Conservation (phyloP, 768 basidiomycete species). For the Serendipita sp. region DNA sequence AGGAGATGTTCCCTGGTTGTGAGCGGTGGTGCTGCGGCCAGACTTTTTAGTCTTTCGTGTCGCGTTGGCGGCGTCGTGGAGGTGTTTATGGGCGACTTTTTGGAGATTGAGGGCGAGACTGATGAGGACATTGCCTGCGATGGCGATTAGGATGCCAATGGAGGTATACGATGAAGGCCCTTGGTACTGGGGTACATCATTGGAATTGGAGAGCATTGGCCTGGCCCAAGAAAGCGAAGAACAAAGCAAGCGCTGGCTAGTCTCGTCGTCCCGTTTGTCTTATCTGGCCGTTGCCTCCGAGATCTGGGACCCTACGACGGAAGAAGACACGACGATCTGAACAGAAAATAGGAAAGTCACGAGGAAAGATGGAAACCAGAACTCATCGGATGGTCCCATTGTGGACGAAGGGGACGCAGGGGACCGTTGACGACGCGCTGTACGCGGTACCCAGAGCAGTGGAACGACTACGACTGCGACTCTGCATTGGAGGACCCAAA, state of each 20-base stretch:
- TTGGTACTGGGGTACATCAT: background rate
- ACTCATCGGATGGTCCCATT: no score
- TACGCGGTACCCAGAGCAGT: no score
- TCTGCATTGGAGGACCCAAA: no score
- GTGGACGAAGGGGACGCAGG: no score
- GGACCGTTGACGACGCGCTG: no score
- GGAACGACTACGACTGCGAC: no score
- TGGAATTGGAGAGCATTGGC: background rate
- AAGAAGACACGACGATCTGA: no score
- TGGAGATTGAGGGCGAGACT: slow-evolving; percentile 83
- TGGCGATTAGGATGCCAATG: slow-evolving; percentile 70
- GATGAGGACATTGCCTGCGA: slow-evolving; percentile 75
- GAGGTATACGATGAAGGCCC: slow-evolving; percentile 25
- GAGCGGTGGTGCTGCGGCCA: background rate
- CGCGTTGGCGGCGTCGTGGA: slow-evolving; percentile 31
- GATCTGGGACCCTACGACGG: no score
- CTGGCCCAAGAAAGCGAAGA: background rate
- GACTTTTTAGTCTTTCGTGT: slow-evolving; percentile 9
- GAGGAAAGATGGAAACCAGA: no score
- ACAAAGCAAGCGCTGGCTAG: background rate
- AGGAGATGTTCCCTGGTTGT: background rate
- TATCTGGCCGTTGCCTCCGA: no score
- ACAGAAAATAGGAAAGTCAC: no score
- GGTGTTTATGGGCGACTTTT: slow-evolving; percentile 62
- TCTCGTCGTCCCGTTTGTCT: no score